Conservation (phyloP, 768 basidiomycete species). For the Auriscalpium microsporum region DNA sequence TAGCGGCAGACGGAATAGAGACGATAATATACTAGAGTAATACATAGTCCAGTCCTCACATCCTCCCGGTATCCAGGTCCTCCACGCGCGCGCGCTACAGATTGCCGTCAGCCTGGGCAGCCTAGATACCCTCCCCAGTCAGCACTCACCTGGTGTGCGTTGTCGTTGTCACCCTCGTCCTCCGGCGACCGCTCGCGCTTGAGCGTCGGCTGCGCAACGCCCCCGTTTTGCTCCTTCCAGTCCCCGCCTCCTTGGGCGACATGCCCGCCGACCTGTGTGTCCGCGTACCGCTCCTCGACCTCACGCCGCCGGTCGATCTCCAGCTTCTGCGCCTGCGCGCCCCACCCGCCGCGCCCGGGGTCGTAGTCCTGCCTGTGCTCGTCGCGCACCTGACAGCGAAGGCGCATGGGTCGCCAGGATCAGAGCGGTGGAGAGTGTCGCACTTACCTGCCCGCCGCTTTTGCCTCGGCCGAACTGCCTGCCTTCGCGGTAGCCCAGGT, state of each 20-base stretch:
- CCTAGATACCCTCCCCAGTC: not conserved
- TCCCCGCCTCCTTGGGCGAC: conserved; percentile 81
- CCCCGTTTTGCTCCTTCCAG: conserved; percentile 63
- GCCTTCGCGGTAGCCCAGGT: conserved; percentile 93
- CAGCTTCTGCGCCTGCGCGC: conserved; percentile 69
- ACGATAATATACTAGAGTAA: not conserved
- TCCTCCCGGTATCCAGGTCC: conserved; percentile 58
- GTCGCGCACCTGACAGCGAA: conserved; percentile 54
- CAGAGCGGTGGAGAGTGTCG: not conserved
- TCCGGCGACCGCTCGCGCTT: conserved; percentile 75
- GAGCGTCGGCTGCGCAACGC: conserved; percentile 31
- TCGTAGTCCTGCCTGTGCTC: conserved; percentile 97
- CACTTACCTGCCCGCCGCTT: conserved; percentile 79
- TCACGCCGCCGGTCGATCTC: conserved; percentile 73
- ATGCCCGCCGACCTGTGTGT: conserved; percentile 69
- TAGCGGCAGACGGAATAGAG: conserved; percentile 7
- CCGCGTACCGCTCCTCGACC: conserved; percentile 81
- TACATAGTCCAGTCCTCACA: conserved; percentile 35
- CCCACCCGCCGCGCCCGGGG: conserved; percentile 92
- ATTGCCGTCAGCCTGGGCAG: conserved; percentile 23
- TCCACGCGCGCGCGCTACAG: conserved; percentile 55
- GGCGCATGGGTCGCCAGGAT: not conserved
- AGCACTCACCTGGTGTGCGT: conserved; percentile 43
- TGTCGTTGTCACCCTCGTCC: conserved; percentile 52
- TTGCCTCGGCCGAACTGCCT: conserved; percentile 96